These are phyloP conservation scores for Diphasiastrum complanatum DNA, from an alignment of 83 land plant genomes.

Conservation along the genomic window DNA sequence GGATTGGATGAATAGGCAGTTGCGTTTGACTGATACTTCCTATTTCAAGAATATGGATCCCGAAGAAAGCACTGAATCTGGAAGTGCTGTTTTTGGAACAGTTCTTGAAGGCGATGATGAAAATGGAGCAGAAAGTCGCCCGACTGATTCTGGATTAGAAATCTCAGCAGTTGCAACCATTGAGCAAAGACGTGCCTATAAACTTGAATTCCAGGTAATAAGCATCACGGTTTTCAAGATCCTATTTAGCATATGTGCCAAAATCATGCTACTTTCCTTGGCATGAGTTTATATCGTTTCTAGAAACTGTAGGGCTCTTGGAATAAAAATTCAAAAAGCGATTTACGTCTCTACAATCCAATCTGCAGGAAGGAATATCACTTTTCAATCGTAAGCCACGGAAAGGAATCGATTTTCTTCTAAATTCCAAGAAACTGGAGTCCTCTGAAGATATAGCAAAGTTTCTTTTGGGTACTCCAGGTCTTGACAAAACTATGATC, in stretches of 20 bases:
- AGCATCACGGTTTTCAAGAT: constrained; percentile 1
- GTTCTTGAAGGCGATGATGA: constrained; percentile 54
- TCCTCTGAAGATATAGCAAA: constrained; percentile 87
- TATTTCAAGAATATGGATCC: constrained; percentile 56
- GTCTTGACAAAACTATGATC: constrained; percentile 85
- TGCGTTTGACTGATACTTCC: constrained; percentile 48
- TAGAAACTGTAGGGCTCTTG: constrained; percentile 1
- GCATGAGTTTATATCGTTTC: not conserved
- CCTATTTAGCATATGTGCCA: not conserved
- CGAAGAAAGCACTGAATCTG: constrained; percentile 38
- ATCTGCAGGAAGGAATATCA: constrained; percentile 94
- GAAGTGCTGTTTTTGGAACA: constrained; percentile 23
- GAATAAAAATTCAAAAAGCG: too few relatives aligned
- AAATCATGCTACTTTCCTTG: too few relatives aligned
- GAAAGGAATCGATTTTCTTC: constrained; percentile 93
- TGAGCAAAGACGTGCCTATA: constrained; percentile 97
- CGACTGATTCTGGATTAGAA: constrained; percentile 47
- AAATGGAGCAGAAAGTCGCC: constrained; percentile 46
- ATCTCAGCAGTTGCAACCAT: constrained; percentile 68
- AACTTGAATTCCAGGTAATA: constrained; percentile 92
- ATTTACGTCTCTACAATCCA: too few relatives aligned
- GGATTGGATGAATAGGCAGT: constrained; percentile 84
- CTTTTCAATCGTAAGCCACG: constrained; percentile 94
- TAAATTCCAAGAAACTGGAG: constrained; percentile 76
- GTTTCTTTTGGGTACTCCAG: constrained; percentile 75